Evolutionary conservation across 345 rosid genomes (phyloP).

Genomic region (Anastatica hierochuntica): DNA sequence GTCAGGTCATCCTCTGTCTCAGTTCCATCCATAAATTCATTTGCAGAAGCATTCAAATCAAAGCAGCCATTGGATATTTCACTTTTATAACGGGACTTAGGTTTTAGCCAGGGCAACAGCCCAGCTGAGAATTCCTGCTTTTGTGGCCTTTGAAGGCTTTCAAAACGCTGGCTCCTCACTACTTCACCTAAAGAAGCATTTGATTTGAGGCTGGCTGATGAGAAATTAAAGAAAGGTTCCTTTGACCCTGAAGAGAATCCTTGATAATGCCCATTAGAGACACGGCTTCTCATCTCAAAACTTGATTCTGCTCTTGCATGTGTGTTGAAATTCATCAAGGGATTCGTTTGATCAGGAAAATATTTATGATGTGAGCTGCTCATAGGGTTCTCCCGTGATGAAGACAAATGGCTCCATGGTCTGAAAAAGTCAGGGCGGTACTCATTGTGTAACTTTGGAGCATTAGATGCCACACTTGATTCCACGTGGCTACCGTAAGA

Average conservation of each 20-base stretch:
- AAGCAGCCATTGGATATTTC: conserved; percentile 26
- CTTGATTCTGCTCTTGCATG: conserved; percentile 33
- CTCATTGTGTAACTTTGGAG: conserved; percentile 29
- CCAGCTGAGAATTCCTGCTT: conserved; percentile 29
- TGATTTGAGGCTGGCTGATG: conserved; percentile 7
- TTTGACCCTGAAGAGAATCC: conserved; percentile 47
- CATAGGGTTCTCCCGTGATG: conserved; percentile 43
- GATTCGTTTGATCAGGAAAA: conserved; percentile 35
- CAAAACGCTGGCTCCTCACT: conserved; percentile 12
- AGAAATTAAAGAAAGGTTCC: conserved; percentile 19
- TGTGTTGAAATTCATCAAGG: conserved; percentile 33
- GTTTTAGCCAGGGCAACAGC: conserved; percentile 45
- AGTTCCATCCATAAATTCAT: no score
- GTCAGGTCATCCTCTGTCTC: background rate
- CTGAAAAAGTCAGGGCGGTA: conserved; percentile 38
- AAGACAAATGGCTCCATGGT: conserved; percentile 37
- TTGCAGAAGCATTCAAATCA: no score
- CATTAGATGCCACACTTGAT: conserved; percentile 34
- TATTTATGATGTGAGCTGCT: conserved; percentile 27
- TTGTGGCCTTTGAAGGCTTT: conserved; percentile 27
- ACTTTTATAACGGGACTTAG: conserved; percentile 15
- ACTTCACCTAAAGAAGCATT: conserved; percentile 21
- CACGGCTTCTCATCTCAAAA: conserved; percentile 34
- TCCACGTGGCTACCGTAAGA: conserved; percentile 30
- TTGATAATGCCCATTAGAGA: conserved; percentile 41